Evolutionary conservation across 352 stramenopile species (phyloP).

Genomic region (Phytophthora nicotianae): DNA sequence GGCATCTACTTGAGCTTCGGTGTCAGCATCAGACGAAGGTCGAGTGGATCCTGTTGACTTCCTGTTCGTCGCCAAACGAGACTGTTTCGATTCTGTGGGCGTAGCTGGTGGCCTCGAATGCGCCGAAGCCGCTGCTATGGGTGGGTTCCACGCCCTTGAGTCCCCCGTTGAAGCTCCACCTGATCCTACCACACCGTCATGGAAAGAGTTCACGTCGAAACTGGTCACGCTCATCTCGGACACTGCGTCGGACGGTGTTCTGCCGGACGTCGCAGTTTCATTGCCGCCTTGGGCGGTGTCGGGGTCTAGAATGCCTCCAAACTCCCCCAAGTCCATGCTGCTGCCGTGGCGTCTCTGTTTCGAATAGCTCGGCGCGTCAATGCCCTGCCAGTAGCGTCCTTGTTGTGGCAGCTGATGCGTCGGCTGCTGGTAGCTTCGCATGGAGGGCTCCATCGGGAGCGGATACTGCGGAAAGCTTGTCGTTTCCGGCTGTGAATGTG

Average conservation of each 20-base stretch:
- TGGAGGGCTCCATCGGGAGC: slow-evolving; percentile 37
- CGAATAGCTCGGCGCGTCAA: slow-evolving; percentile 19
- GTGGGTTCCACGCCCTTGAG: slow-evolving; percentile 3
- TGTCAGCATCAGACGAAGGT: slow-evolving; percentile 9
- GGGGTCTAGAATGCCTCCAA: slow-evolving; percentile 45
- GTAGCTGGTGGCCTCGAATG: slow-evolving; percentile 2
- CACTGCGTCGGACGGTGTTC: slow-evolving; percentile 17
- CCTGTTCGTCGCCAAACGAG: not conserved
- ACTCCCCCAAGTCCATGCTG: slow-evolving; percentile 43
- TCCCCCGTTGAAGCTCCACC: not conserved
- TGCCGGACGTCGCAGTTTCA: slow-evolving; percentile 6
- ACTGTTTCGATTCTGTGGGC: not conserved
- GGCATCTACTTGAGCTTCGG: slow-evolving; percentile 23
- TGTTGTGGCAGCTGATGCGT: slow-evolving; percentile 22
- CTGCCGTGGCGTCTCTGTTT: slow-evolving; percentile 25
- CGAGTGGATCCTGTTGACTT: slow-evolving; percentile 1
- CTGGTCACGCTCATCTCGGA: slow-evolving; percentile 37
- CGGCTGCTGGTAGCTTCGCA: slow-evolving; percentile 33
- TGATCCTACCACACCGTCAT: slow-evolving; percentile 25
- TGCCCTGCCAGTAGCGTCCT: slow-evolving; percentile 33
- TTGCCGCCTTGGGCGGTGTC: slow-evolving; percentile 1
- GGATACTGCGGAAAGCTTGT: slow-evolving; percentile 33
- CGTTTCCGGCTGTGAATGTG: slow-evolving; percentile 22
- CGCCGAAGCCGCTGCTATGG: not conserved
- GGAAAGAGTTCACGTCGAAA: slow-evolving; percentile 48